These are phyloP conservation scores for Solanum hybrid DNA, from an alignment of 305 asterid genomes.

Conservation along the genomic window DNA sequence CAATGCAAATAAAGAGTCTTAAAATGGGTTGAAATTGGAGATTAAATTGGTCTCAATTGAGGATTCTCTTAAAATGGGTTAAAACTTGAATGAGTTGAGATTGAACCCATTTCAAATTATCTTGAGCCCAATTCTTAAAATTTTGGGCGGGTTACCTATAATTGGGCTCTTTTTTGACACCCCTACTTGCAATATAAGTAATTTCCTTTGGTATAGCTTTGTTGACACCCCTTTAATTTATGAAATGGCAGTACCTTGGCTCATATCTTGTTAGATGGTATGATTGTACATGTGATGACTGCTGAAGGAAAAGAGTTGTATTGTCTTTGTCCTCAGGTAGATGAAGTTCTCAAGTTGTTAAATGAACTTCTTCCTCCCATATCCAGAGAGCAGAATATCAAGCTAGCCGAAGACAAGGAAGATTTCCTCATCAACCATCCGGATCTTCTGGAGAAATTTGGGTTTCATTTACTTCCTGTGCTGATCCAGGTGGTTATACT, in stretches of 20 bases:
- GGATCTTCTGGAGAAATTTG: constrained; percentile 69
- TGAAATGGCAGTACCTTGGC: background rate
- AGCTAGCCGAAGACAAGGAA: constrained; percentile 50
- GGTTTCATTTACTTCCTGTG: constrained; percentile 72
- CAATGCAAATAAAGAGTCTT: background rate
- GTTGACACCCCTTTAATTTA: background rate
- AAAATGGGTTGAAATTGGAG: background rate
- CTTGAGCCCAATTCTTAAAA: background rate
- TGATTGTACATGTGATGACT: background rate
- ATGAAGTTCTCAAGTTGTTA: constrained; percentile 71
- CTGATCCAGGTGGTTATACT: constrained; percentile 63
- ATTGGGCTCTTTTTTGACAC: background rate
- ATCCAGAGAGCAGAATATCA: constrained; percentile 37
- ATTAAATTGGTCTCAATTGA: background rate
- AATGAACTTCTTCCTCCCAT: constrained; percentile 76
- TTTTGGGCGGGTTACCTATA: background rate
- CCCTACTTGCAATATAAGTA: background rate
- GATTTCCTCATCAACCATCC: constrained; percentile 55
- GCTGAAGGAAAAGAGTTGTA: constrained; percentile 1
- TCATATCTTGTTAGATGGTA: background rate
- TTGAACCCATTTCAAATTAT: background rate
- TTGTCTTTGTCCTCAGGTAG: constrained; percentile 38
- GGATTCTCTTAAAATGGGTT: background rate
- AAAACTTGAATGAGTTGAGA: background rate
- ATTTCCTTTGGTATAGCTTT: background rate